These are phyloP conservation scores for Sonneratia caseolaris DNA, from an alignment of 345 rosid species.

Conservation along the genomic window DNA sequence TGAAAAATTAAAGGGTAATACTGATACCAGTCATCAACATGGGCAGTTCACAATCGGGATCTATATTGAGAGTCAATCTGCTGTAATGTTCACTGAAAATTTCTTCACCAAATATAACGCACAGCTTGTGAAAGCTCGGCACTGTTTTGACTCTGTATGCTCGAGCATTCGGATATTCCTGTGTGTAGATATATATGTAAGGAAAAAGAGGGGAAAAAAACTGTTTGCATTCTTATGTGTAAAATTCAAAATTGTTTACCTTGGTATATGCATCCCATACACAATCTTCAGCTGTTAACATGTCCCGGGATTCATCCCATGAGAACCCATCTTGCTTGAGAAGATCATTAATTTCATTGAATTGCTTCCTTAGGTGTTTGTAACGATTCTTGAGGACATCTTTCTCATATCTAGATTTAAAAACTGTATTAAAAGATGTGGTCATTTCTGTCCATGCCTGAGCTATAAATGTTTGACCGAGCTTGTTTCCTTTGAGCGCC, in stretches of 20 bases:
- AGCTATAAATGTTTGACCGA: slow-evolving; percentile 68
- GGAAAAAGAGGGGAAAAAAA: slow-evolving; percentile 9
- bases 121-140: slow-evolving; percentile 60
- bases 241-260: slow-evolving; percentile 21
- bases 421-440: slow-evolving; percentile 47
- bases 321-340: slow-evolving; percentile 63
- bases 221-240: neutral
- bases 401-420: slow-evolving; percentile 51
- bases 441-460: slow-evolving; percentile 76
- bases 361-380: slow-evolving; percentile 73
- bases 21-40: slow-evolving; percentile 37
- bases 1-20: neutral
- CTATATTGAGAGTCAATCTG: slow-evolving; percentile 45
- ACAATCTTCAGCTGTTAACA: slow-evolving; percentile 69
- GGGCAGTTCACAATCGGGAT: slow-evolving; percentile 24
- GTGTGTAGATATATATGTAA: slow-evolving; percentile 19
- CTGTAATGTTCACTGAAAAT: slow-evolving; percentile 51
- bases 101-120: slow-evolving; percentile 67
- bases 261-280: slow-evolving; percentile 62
- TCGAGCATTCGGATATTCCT: slow-evolving; percentile 86
- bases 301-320: slow-evolving; percentile 67
- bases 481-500: slow-evolving; percentile 63
- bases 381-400: slow-evolving; percentile 75
- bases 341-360: slow-evolving; percentile 55
- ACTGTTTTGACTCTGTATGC: slow-evolving; percentile 73